Evolutionary conservation across 495 filamentous ascomycete genomes (phyloP).

Genomic region (Podospora bellae-mahoneyi): DNA sequence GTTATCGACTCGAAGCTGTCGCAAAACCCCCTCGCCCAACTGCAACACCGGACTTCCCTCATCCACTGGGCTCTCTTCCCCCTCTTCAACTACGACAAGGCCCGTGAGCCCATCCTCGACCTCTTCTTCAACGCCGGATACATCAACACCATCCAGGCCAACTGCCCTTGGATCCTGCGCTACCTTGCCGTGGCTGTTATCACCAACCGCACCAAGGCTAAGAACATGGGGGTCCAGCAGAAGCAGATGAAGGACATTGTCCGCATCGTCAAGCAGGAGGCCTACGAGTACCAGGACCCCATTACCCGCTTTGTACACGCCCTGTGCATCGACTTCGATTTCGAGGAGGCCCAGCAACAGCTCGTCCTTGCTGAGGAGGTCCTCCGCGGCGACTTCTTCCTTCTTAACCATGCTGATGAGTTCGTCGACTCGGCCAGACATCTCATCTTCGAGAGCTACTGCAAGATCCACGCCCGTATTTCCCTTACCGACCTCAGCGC

Average conservation of each 20-base stretch:
- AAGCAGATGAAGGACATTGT: constrained; percentile 97
- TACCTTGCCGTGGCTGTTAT: constrained; percentile 95
- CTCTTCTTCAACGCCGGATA: constrained; percentile 93
- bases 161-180: constrained; percentile 92
- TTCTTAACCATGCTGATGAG: constrained; percentile 73
- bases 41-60: constrained; percentile 91
- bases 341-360: constrained; percentile 94
- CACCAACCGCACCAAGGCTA: constrained; percentile 80
- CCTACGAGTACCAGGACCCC: constrained; percentile 94
- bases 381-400: constrained; percentile 91
- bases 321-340: constrained; percentile 96
- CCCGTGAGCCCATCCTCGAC: constrained; percentile 85
- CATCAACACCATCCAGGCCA: constrained; percentile 99
- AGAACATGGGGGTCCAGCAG: constrained; percentile 84
- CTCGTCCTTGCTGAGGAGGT: constrained; percentile 89
- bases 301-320: constrained; percentile 95
- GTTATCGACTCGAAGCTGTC: constrained; percentile 86
- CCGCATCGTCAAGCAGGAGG: constrained; percentile 90
- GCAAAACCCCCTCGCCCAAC: constrained; percentile 91
- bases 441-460: constrained; percentile 96
- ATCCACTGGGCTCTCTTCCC: constrained; percentile 99
- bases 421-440: constrained; percentile 95
- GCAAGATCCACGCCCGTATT: constrained; percentile 98
- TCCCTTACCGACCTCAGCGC: constrained; percentile 95
- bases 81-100: constrained; percentile 94